Evolutionary conservation across 2,329 filamentous ascomycete genomes (phyloP), one percentile per base, ranked within the genome.

Genomic region (Pleoardoris graminearum): DNA sequence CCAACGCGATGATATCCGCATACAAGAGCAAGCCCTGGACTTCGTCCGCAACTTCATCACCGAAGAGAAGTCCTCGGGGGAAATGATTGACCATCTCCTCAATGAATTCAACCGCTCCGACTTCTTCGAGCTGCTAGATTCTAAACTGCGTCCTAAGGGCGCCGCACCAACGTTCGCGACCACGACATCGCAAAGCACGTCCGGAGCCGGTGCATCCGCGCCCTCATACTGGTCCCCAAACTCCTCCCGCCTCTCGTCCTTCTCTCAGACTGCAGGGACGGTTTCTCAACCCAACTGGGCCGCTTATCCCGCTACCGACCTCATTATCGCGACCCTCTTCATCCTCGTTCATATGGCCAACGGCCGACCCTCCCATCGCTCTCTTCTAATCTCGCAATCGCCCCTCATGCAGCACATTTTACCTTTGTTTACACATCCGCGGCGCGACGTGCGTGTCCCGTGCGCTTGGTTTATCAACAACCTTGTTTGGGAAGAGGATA

Each of bases 11-110:
- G 90, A 95, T 59, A 80, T 92, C 32, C 86, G 87, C 2, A 89
- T 97, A 23, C 93, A 97, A 74, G 91, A 96, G 69, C 92, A 97
- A 73, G 90, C 88, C 0, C 82, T 97, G 16, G 88, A 95, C 63
- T 88, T 97, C 62, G 85, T 99, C 57, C 84, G 93, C 49, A 99
- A 99, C 72, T 79, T 97, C 27, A 89, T 97, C 60, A 88, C 87
- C 51, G 84, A 86, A 54, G 77, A 72, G 61, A 84, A 70, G 39
- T 58, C 72, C 60, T 80, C 75, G 60, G 79, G 71, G 55, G 84
- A 77, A 75, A 93, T 97, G 85, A 91, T 97, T 55, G 91, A 96
- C 66, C 86, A 89, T 65, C 75, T 97, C 19, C 87, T 97, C 66
- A 82, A 79, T 52, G 82, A 86, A 50, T 80, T 97, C 41, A 90